Conservation (phyloP, 768 basidiomycete species). For the Hypholoma sublateritium region DNA sequence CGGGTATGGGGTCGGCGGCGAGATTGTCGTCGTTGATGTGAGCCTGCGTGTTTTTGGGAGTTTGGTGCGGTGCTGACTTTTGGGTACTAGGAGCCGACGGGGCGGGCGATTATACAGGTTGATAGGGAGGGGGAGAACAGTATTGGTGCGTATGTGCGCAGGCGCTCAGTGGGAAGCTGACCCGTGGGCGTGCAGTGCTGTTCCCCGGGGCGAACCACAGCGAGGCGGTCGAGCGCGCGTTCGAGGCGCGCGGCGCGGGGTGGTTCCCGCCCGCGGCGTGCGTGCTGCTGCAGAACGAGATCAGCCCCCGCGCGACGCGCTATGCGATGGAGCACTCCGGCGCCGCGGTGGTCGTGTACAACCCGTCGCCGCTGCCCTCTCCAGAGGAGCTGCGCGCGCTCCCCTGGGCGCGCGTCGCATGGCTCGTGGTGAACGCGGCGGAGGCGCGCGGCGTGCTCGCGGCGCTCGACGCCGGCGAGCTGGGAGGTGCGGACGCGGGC, state of each 20-base stretch:
- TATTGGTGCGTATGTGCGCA: conserved; percentile 43
- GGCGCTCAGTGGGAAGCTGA: not conserved
- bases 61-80: not conserved
- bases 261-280: conserved; percentile 42
- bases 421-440: conserved; percentile 57
- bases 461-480: conserved; percentile 15
- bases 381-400: conserved; percentile 37
- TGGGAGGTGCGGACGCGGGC: conserved; percentile 3
- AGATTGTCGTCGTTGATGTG: conserved; percentile 41
- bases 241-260: conserved; percentile 10
- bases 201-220: conserved; percentile 60
- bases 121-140: conserved; percentile 59
- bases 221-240: conserved; percentile 30
- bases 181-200: conserved; percentile 34
- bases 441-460: conserved; percentile 43
- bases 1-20: conserved; percentile 40
- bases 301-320: conserved; percentile 42
- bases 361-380: conserved; percentile 58
- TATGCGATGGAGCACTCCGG: conserved; percentile 28
- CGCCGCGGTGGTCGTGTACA: conserved; percentile 41
- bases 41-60: not conserved
- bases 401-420: conserved; percentile 51
- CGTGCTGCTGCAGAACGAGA: conserved; percentile 62
- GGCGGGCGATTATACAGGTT: conserved; percentile 62
- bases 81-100: conserved; percentile 45